Evolutionary conservation across 805 yeast species (phyloP).

Genomic region (Maudiozyma bulderi): DNA sequence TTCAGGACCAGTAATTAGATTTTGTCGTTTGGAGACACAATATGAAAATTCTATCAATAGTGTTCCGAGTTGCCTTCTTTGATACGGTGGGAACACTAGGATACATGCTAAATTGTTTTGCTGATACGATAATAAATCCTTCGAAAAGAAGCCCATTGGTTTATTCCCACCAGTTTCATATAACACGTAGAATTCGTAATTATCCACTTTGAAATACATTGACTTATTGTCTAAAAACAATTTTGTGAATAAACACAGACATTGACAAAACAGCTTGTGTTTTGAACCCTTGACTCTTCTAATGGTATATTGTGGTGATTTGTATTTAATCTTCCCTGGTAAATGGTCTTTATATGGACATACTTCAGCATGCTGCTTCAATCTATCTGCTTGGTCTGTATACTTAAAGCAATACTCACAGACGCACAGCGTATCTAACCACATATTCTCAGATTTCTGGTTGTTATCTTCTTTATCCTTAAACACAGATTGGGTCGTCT

Average conservation of each 20-base stretch:
- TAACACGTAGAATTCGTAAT: constrained; percentile 69
- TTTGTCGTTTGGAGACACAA: constrained; percentile 56
- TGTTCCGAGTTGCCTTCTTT: constrained; percentile 67
- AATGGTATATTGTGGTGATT: constrained; percentile 47
- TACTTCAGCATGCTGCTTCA: constrained; percentile 39
- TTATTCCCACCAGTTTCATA: constrained; percentile 39
- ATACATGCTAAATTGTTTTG: constrained; percentile 86
- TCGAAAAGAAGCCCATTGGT: constrained; percentile 90
- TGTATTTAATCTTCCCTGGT: constrained; percentile 66
- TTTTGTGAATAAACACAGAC: constrained; percentile 75
- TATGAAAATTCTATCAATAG: constrained; percentile 78
- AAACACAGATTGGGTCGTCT: neutral
- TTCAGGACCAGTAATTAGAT: constrained; percentile 77
- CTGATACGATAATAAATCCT: constrained; percentile 68
- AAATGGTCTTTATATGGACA: constrained; percentile 37
- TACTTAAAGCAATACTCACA: constrained; percentile 85
- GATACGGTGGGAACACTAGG: constrained; percentile 86
- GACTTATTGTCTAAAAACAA: constrained; percentile 85
- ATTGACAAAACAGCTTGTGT: constrained; percentile 66
- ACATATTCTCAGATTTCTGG: constrained; percentile 22
- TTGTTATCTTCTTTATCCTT: constrained; percentile 5
- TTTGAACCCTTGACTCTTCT: constrained; percentile 58
- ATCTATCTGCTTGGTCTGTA: constrained; percentile 37
- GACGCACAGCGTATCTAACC: constrained; percentile 58
- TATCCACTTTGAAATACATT: constrained; percentile 67